Base-by-base conservation (phyloP, 164 flowering plant genomes). In the Tinospora cordifolia region DNA sequence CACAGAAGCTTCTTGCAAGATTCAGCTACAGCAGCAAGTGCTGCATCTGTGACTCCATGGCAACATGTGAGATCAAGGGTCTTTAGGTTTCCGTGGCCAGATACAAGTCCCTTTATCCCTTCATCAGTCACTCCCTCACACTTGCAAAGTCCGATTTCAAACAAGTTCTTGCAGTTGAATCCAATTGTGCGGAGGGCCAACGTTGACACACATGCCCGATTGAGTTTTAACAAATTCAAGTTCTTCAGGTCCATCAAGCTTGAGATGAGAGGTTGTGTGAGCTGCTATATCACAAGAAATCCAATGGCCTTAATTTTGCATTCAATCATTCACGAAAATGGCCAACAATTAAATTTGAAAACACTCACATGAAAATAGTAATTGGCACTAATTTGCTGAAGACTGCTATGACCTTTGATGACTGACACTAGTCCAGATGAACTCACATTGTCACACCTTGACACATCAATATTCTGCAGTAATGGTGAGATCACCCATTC, bases 41-140 rank as follows among this genome's bases (percentile, higher is more conserved):
- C 84, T 27, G 59, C 78, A 75, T 90, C 92, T 8, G 87, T 84
- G 54, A 88, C 72, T 63, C 69, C 63, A 69, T 65, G 70, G 76
- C 92, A 88, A 71, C 96, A 90, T 27, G 92, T 84, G 14, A 90
- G 81, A 76, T 90, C 77, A 9, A 90, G 74, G 51, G 62, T 74
- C 80, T 69, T 81, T 81, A 90, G 69, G 71, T 79, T 76, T 30
- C 49, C 38, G 63, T 83, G 80, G 59, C 83, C 75, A 6, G 77
- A 71, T 22, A 83, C 87, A 15, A 90, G 86, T 62, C 72, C 75
- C 36, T 66, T 59, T 15, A 90, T 80, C 71, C 87, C 91, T 8
- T n/a, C 69, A 60, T 87, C 86, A 11, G 86, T 83, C 76, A 88
- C 87, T 46, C 89, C 92, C 25, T 63, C 62, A 71, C 90, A 90